These are phyloP conservation scores for Lactarius vividus DNA, from an alignment of 768 basidiomycete species.

Conservation along the genomic window DNA sequence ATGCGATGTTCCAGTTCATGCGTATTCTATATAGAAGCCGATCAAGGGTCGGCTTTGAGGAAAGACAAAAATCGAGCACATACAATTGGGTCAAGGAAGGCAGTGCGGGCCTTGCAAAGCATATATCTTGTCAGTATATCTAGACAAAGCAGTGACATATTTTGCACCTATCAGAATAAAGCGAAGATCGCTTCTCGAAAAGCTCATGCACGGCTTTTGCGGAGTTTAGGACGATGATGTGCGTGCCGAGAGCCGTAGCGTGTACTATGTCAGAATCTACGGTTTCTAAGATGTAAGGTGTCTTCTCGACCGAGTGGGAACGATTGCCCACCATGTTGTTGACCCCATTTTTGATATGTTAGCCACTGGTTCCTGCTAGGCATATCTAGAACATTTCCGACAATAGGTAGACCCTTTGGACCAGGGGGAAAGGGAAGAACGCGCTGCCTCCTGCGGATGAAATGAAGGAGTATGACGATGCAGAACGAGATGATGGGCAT, in stretches of 20 bases:
- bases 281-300: not conserved
- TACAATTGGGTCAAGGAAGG: conserved; percentile 21
- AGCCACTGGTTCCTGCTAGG: conserved; percentile 28
- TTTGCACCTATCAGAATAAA: conserved; percentile 27
- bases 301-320: not conserved
- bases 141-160: not conserved
- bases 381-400: conserved; percentile 30
- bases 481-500: not conserved
- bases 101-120: conserved; percentile 12
- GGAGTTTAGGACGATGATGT: conserved; percentile 40
- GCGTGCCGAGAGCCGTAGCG: conserved; percentile 20
- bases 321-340: conserved; percentile 25
- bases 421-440: conserved; percentile 30
- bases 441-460: conserved; percentile 5
- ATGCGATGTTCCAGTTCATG: conserved; percentile 25
- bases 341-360: conserved; percentile 28
- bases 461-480: not conserved
- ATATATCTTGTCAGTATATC: not conserved
- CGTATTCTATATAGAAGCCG: conserved; percentile 6
- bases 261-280: conserved; percentile 25
- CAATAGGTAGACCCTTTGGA: conserved; percentile 27
- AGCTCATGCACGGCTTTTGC: conserved; percentile 24
- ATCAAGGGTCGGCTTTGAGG: not conserved
- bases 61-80: not conserved
- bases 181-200: conserved; percentile 27